Evolutionary conservation across 2,329 filamentous ascomycete species (phyloP).

Genomic region (Cadophora luteo-olivacea): DNA sequence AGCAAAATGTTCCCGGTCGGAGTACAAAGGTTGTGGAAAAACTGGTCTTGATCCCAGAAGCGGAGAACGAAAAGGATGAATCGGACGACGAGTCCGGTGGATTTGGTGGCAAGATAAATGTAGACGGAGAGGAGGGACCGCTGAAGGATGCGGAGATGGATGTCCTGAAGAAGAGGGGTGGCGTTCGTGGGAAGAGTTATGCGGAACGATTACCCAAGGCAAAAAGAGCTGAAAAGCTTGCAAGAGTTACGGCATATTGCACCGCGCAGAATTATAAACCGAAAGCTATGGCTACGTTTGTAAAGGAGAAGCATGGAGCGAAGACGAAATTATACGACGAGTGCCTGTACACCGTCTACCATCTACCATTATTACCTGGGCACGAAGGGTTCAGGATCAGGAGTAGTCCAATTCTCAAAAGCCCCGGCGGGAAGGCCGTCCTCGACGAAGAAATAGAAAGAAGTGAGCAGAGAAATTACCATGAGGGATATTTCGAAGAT

Average conservation of each 20-base stretch:
- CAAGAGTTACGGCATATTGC: constrained; percentile 93
- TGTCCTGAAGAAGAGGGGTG: constrained; percentile 66
- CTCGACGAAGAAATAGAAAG: constrained; percentile 95
- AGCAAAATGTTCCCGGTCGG: constrained; percentile 74
- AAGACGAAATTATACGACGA: constrained; percentile 98
- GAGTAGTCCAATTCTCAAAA: constrained; percentile 91
- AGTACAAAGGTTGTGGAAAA: constrained; percentile 97
- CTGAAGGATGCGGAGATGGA: constrained; percentile 72
- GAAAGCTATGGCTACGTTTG: constrained; percentile 84
- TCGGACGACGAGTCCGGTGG: constrained; percentile 63
- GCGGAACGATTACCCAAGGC: constrained; percentile 92
- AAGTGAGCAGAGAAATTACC: constrained; percentile 86
- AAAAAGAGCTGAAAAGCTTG: constrained; percentile 84
- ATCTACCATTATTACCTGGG: constrained; percentile 85
- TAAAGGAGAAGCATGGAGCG: constrained; percentile 85
- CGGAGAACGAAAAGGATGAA: constrained; percentile 64
- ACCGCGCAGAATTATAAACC: constrained; percentile 94
- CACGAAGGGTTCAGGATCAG: constrained; percentile 85
- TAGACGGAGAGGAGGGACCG: constrained; percentile 68
- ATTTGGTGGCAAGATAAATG: constrained; percentile 50
- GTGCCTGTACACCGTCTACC: constrained; percentile 94
- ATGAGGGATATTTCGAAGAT: constrained; percentile 89
- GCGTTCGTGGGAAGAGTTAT: constrained; percentile 81
- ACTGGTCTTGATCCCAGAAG: constrained; percentile 91
- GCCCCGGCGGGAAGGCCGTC: constrained; percentile 89